Percentiles rank a stretch among this genome's conserved stretches.
Evolutionary conservation across 768 basidiomycete species (phyloP).

Genomic region (Pisolithus marmoratus): DNA sequence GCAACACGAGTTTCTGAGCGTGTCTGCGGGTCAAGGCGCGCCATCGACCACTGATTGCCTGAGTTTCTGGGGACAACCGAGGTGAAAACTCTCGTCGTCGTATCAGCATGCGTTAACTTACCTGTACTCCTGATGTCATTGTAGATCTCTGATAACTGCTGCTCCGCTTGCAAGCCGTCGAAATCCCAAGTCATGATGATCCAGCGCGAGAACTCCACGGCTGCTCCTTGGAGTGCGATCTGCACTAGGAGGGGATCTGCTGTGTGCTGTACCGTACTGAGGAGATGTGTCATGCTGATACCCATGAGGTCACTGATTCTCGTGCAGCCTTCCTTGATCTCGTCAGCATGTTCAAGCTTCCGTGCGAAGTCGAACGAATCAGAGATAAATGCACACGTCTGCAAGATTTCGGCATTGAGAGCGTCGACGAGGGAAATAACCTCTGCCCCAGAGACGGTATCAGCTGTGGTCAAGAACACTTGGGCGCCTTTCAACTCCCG

Average conservation of each 20-base stretch:
- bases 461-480: slow-evolving; percentile 39
- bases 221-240: slow-evolving; percentile 30
- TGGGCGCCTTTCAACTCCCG: slow-evolving; percentile 39
- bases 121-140: slow-evolving; percentile 39
- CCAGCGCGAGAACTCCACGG: slow-evolving; percentile 27
- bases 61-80: slow-evolving; percentile 33
- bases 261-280: slow-evolving; percentile 18
- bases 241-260: slow-evolving; percentile 37
- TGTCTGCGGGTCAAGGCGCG: slow-evolving; percentile 48
- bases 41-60: slow-evolving; percentile 51
- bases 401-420: slow-evolving; percentile 45
- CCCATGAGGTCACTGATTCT: slow-evolving; percentile 30
- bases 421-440: slow-evolving; percentile 34
- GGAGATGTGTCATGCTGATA: slow-evolving; percentile 17
- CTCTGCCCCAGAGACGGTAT: slow-evolving; percentile 40
- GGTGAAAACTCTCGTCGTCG: not conserved
- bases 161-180: slow-evolving; percentile 25
- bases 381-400: slow-evolving; percentile 39
- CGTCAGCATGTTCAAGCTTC: slow-evolving; percentile 11
- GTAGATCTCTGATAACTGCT: slow-evolving; percentile 30
- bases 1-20: slow-evolving; percentile 28
- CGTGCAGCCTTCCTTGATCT: slow-evolving; percentile 24
- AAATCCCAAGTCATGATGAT: slow-evolving; percentile 32
- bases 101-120: slow-evolving; percentile 14
- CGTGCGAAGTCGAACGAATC: slow-evolving; percentile 33